These are phyloP conservation scores for Trichosporon asahii DNA, from an alignment of 1,284 basidiomycete species.

Conservation along the genomic window DNA sequence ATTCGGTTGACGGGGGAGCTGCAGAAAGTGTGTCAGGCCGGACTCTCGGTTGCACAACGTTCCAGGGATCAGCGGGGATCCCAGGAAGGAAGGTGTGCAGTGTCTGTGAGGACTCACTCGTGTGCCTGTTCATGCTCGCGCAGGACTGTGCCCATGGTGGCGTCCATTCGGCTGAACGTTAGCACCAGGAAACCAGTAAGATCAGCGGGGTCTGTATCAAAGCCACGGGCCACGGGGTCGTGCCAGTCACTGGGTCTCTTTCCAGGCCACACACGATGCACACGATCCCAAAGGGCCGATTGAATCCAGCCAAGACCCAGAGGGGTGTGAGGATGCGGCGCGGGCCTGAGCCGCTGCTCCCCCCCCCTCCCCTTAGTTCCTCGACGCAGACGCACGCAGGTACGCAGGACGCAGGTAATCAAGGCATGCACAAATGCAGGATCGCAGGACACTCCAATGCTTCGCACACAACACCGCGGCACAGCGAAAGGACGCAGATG, in stretches of 20 bases:
- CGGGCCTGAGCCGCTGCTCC: not conserved
- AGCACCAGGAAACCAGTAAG: not conserved
- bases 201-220: not conserved
- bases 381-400: not conserved
- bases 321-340: not conserved
- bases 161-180: slow-evolving; percentile 39
- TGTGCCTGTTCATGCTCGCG: slow-evolving; percentile 62
- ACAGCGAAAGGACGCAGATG: not conserved
- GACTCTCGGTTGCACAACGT: too few species aligned
- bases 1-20: slow-evolving; percentile 83
- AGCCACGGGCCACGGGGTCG: not conserved
- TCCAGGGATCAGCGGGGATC: not conserved
- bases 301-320: not conserved
- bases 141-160: slow-evolving; percentile 60
- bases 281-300: too few species aligned
- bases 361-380: not conserved
- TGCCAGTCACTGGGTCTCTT: not conserved
- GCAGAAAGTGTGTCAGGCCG: slow-evolving; percentile 24
- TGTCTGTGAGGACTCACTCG: slow-evolving; percentile 54
- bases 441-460: slow-evolving; percentile 3
- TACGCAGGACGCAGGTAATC: not conserved
- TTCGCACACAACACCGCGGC: not conserved
- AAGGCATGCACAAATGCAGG: not conserved
- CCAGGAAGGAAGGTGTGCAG: slow-evolving; percentile 13
- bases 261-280: not conserved